Base-by-base conservation (phyloP, 2,329 filamentous ascomycete species). In the Fusarium virguliforme region DNA sequence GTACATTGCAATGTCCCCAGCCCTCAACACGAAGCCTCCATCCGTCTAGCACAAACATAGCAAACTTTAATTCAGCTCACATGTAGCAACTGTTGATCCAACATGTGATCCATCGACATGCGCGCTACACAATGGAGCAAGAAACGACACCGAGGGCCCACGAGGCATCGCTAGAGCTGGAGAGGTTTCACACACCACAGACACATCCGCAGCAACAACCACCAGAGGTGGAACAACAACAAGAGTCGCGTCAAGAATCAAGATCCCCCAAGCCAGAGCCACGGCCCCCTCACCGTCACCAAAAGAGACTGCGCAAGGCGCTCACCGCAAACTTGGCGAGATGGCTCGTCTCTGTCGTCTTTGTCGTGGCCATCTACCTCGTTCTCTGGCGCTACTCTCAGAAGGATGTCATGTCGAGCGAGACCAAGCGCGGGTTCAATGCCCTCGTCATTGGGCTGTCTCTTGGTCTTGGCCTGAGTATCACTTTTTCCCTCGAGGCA, bases 371-470 rank as follows among this genome's bases (percentile, higher is more conserved):
- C 30, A 75, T 75, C n/a, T 65, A 64, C 12, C 43, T 69, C 7
- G 70, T 74, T 9, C 57, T 76, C 18, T 62, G 62, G 34, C 24
- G 65, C 8, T 76, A 71, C 32, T 72, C 74, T 4, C 15, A 18
- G 1, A 46, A 54, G 38, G 15, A 51, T 1, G 60, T 76, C 54
- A 74, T 76, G 61, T 69, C 70, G 2, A 65, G 70, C 8, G 9
- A 24, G 3, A 74, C 76, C 18, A 86, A 85, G 69, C 79, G 79
- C 30, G 71, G 79, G 54, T 85, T 83, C 69, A 85, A 85, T 60
- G 76, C 81, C 0, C 67, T 84, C n/a, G 81, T 85, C 22, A 83
- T 83, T 1, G 83, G 79, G 0, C 75, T 85, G 6, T 81, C 81
- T 51, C 84, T 68, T 2, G 69, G 69, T 8, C 69, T 72, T 7